phyloP scores from a whole-genome alignment of 1,284 basidiomycete species.

The Lentinula novae-zelandiae region DNA sequence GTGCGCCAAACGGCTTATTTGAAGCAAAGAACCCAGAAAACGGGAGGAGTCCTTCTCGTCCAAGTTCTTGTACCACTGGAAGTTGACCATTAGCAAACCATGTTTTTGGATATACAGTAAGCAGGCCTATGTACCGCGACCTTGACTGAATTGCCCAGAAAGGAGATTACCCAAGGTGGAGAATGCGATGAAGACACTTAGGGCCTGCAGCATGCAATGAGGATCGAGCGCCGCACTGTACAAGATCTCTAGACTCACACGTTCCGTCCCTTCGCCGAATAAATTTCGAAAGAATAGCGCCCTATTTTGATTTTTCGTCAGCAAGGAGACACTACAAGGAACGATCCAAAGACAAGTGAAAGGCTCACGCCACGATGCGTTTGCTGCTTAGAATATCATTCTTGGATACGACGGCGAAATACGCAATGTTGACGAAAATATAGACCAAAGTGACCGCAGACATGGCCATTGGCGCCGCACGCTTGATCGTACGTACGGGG shows the following conservation, averaged over 20 bases:
- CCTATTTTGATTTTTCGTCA: slow-evolving; percentile 24
- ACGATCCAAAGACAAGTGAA: background rate
- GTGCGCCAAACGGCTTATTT: slow-evolving; percentile 61
- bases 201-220: slow-evolving; percentile 30
- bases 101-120: background rate
- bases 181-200: slow-evolving; percentile 59
- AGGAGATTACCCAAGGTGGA: slow-evolving; percentile 63
- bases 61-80: slow-evolving; percentile 67
- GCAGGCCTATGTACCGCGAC: slow-evolving; percentile 43
- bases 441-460: slow-evolving; percentile 51
- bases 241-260: slow-evolving; percentile 30
- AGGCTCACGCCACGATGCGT: slow-evolving; percentile 57
- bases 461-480: slow-evolving; percentile 64
- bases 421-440: slow-evolving; percentile 61
- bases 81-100: background rate
- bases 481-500: slow-evolving; percentile 63
- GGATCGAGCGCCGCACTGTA: background rate
- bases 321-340: background rate
- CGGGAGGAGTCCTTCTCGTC: slow-evolving; percentile 62
- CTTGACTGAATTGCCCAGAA: slow-evolving; percentile 58
- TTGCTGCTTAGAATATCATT: slow-evolving; percentile 59
- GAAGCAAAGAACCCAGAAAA: slow-evolving; percentile 59
- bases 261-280: slow-evolving; percentile 55
- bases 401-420: slow-evolving; percentile 66
- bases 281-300: slow-evolving; percentile 68